Percentiles rank a stretch among this genome's conserved stretches.
phyloP scores from a whole-genome alignment of 768 basidiomycete species.

The Tephrocybe sp. region DNA sequence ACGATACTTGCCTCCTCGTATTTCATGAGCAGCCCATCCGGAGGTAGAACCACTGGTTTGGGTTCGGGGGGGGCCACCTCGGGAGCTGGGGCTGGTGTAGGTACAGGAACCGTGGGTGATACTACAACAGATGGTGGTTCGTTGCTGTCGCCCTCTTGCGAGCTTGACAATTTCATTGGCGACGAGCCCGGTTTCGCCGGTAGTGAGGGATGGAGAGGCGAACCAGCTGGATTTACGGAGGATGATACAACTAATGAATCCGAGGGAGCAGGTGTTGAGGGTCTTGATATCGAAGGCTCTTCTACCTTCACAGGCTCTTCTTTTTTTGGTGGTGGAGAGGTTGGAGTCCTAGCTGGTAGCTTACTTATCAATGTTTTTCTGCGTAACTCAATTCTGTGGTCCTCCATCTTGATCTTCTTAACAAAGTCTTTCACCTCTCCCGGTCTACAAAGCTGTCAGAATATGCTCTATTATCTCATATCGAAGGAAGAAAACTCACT shows the following conservation, averaged over 20 bases:
- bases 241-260: constrained; percentile 26
- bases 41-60: constrained; percentile 23
- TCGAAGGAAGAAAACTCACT: constrained; percentile 39
- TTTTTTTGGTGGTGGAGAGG: constrained; percentile 15
- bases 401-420: constrained; percentile 68
- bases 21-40: constrained; percentile 53
- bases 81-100: constrained; percentile 24
- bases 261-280: constrained; percentile 16
- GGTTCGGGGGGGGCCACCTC: constrained; percentile 19
- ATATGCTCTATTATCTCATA: not conserved
- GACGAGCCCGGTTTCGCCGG: constrained; percentile 66
- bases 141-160: constrained; percentile 28
- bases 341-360: constrained; percentile 26
- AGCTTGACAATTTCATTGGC: constrained; percentile 23
- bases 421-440: constrained; percentile 77
- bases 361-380: constrained; percentile 36
- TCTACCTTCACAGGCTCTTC: constrained; percentile 17
- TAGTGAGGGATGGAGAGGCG: constrained; percentile 66
- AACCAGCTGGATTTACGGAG: constrained; percentile 31
- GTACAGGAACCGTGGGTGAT: constrained; percentile 19
- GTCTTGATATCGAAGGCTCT: constrained; percentile 10
- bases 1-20: constrained; percentile 59
- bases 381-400: constrained; percentile 58
- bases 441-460: constrained; percentile 39
- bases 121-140: constrained; percentile 25